phyloP scores from a whole-genome alignment of 2,329 filamentous ascomycete genomes.

The Fusarium ramigenum region DNA sequence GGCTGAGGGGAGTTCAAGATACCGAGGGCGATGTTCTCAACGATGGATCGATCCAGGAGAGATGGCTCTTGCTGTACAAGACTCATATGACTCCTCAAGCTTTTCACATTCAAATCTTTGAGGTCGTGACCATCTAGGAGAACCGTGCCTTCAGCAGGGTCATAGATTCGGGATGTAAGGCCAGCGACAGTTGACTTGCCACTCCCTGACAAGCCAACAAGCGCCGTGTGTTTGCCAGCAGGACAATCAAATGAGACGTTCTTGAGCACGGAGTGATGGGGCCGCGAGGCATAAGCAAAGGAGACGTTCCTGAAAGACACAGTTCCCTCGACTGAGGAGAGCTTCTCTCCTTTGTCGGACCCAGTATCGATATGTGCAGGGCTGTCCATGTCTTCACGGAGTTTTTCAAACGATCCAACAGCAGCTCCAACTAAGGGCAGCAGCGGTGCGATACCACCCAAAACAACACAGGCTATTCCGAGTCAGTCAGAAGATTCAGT shows the following conservation, averaged over 20 bases:
- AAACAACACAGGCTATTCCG: conserved; percentile 64
- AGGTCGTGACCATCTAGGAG: conserved; percentile 59
- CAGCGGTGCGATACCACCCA: conserved; percentile 70
- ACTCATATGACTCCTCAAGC: conserved; percentile 53
- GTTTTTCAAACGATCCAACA: conserved; percentile 65
- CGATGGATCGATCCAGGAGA: conserved; percentile 57
- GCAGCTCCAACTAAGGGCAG: conserved; percentile 69
- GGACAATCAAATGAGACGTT: conserved; percentile 58
- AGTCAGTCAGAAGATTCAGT: conserved; percentile 8
- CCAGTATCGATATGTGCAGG: conserved; percentile 56
- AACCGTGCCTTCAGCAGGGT: conserved; percentile 60
- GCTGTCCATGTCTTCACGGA: conserved; percentile 66
- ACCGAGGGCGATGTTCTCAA: conserved; percentile 63
- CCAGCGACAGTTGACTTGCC: conserved; percentile 67
- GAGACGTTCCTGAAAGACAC: conserved; percentile 52
- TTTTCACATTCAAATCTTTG: conserved; percentile 57
- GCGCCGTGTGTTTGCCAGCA: conserved; percentile 61
- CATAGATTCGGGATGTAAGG: conserved; percentile 66
- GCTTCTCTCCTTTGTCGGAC: conserved; percentile 52
- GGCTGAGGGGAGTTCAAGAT: conserved; percentile 55
- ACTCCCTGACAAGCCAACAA: conserved; percentile 67
- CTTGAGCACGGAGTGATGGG: conserved; percentile 54
- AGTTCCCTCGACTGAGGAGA: conserved; percentile 52
- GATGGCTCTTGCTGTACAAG: conserved; percentile 58
- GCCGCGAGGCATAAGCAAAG: conserved; percentile 57